A percentile compares a stretch with the other conserved stretches of the same genome.
Evolutionary conservation across 2,329 filamentous ascomycete species (phyloP).

Genomic region (Ceratocystis destructans): DNA sequence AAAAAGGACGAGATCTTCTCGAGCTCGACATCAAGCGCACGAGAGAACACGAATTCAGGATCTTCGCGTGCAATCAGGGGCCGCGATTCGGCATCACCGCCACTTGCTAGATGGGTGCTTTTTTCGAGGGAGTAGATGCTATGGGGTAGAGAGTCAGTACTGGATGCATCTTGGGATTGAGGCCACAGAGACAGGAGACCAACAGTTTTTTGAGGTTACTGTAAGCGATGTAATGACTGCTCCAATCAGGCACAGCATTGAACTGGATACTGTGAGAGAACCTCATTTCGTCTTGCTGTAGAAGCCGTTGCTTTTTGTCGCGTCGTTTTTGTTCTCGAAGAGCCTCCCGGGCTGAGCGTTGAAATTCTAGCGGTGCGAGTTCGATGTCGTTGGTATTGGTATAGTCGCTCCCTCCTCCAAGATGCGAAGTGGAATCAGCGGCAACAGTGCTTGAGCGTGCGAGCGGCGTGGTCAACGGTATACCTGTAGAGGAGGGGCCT

Average conservation of each 20-base stretch:
- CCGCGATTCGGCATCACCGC: constrained; percentile 65
- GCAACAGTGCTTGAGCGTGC: not conserved
- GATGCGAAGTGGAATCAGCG: constrained; percentile 14
- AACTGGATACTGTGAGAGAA: constrained; percentile 99
- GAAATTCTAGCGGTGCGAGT: constrained; percentile 25
- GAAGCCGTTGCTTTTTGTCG: constrained; percentile 56
- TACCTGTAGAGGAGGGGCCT: constrained; percentile 29
- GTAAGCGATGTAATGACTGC: constrained; percentile 93
- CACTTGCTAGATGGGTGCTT: constrained; percentile 41
- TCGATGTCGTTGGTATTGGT: constrained; percentile 27
- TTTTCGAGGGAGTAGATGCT: constrained; percentile 96
- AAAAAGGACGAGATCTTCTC: constrained; percentile 94
- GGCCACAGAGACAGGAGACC: constrained; percentile 27
- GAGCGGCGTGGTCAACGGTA: constrained; percentile 10
- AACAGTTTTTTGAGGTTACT: constrained; percentile 98
- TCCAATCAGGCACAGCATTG: constrained; percentile 99
- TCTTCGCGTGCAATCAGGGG: constrained; percentile 64
- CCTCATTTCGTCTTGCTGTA: constrained; percentile 83
- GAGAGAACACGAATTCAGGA: constrained; percentile 68
- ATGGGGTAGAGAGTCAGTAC: constrained; percentile 3
- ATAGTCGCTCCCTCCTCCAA: constrained; percentile 16
- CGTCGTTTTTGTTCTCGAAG: constrained; percentile 34
- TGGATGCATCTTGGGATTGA: not conserved
- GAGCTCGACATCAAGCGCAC: constrained; percentile 72
- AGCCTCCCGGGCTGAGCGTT: constrained; percentile 23